Evolutionary conservation across 2,329 filamentous ascomycete genomes (phyloP).

Genomic region (Dothistroma pini): DNA sequence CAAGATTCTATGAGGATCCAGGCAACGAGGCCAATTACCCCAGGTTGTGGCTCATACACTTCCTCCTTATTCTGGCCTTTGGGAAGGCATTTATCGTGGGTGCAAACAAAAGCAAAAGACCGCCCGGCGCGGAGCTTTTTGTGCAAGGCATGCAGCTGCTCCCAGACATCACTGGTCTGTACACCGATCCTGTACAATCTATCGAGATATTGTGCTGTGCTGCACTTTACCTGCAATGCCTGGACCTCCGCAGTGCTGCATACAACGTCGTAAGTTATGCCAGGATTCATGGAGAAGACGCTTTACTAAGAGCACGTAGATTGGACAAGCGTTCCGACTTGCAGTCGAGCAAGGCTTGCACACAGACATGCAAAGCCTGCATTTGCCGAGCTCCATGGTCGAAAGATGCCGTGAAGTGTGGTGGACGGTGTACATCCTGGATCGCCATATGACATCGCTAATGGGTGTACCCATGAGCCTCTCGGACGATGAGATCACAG

Average conservation of each 20-base stretch:
- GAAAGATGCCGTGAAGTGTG: slow-evolving; percentile 50
- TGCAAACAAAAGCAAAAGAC: slow-evolving; percentile 36
- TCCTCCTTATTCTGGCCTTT: slow-evolving; percentile 53
- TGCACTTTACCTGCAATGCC: slow-evolving; percentile 51
- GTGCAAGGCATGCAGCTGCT: slow-evolving; percentile 45
- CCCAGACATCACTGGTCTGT: slow-evolving; percentile 42
- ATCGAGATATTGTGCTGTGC: slow-evolving; percentile 52
- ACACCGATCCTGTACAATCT: slow-evolving; percentile 44
- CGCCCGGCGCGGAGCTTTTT: slow-evolving; percentile 49
- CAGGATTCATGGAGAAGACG: neutral
- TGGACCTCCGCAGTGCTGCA: slow-evolving; percentile 48
- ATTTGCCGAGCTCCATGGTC: slow-evolving; percentile 41
- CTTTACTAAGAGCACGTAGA: slow-evolving; percentile 31
- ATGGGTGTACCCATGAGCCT: slow-evolving; percentile 52
- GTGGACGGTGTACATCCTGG: slow-evolving; percentile 55
- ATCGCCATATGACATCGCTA: slow-evolving; percentile 52
- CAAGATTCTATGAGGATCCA: slow-evolving; percentile 40
- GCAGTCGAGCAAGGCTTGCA: slow-evolving; percentile 52
- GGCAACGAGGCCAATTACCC: slow-evolving; percentile 26
- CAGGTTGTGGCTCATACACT: slow-evolving; percentile 52
- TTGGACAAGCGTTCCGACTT: slow-evolving; percentile 52
- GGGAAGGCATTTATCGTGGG: slow-evolving; percentile 51
- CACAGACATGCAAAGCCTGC: slow-evolving; percentile 47
- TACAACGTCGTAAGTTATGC: slow-evolving; percentile 34
- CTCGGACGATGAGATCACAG: slow-evolving; percentile 50